Evolutionary conservation across 768 basidiomycete genomes (phyloP), one percentile per base, ranked within the genome.

Genomic region (Trametes gibbosa): DNA sequence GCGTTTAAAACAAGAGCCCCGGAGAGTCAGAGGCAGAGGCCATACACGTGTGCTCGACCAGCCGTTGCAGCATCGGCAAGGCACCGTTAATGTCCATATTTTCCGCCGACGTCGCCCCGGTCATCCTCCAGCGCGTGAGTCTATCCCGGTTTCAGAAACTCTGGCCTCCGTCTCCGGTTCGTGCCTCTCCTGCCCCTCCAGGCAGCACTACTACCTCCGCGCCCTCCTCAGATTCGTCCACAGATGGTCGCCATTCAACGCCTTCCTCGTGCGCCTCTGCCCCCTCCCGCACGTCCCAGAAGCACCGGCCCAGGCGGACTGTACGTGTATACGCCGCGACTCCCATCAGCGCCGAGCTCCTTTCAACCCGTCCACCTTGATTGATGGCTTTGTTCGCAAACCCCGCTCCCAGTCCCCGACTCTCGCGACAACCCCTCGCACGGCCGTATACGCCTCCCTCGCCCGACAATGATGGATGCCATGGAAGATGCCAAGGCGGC

Each of bases 91-190:
- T n/a, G n/a, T n/a, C n/a, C n/a, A n/a, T n/a, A 54, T 53, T 56
- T 64, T 66, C 65, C 65, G 62, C 65, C 65, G 65, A 66, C 65
- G 63, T 62, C 65, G 63, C 49, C 54, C 65, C 65, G 65, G 63
- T 32, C 53, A 23, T 47, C 59, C n/a, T n/a, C 42, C 50, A 53
- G 56, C 62, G 56, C 57, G 34, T 14, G 37, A n/a, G 58, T 4
- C 63, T 52, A 64, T 53, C 27, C 63, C 63, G 13, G 35, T 49
- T 57, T 32, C 56, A 55, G 59, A 25, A 65, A 14, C 32, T 53
- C 37, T 48, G 63, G 37, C 42, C 47, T 50, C 52, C 46, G 40
- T 48, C 50, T 49, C 39, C 47, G 53, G 53, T 41, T 54, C 37
- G 14, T 41, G 8, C 41, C 50, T 27, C 40, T 51, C 39, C 43